A percentile compares a stretch with the other conserved stretches of the same genome.
phyloP scores from a whole-genome alignment of 805 yeast species.

The Nakazawaea sp. region DNA sequence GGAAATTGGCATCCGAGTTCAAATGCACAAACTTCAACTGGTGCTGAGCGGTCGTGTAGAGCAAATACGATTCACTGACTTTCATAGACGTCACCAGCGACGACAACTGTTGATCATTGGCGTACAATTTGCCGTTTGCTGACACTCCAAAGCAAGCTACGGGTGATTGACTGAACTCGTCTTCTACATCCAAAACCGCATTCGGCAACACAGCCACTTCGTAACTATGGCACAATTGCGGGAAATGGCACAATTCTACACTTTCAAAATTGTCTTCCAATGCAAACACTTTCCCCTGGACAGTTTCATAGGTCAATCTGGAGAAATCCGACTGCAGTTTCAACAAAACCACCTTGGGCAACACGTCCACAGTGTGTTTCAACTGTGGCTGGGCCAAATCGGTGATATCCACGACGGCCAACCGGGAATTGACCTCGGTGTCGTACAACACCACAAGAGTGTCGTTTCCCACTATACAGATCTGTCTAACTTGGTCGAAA shows the following conservation, averaged over 20 bases:
- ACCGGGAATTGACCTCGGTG: constrained; percentile 39
- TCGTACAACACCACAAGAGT: constrained; percentile 49
- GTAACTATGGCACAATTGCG: constrained; percentile 61
- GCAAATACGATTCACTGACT: constrained; percentile 61
- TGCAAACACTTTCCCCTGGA: constrained; percentile 52
- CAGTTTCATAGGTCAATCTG: constrained; percentile 48
- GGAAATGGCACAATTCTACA: constrained; percentile 43
- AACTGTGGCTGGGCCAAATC: constrained; percentile 35
- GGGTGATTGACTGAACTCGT: constrained; percentile 14
- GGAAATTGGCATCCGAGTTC: constrained; percentile 26
- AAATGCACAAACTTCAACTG: constrained; percentile 77
- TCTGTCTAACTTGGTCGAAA: constrained; percentile 52
- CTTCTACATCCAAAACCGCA: constrained; percentile 19
- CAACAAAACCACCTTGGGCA: constrained; percentile 47
- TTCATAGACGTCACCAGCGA: constrained; percentile 78
- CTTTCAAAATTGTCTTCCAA: constrained; percentile 25
- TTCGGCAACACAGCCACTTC: constrained; percentile 33
- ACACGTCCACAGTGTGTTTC: constrained; percentile 32
- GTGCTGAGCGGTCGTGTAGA: constrained; percentile 86
- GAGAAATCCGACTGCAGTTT: constrained; percentile 49
- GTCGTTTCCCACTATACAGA: constrained; percentile 47
- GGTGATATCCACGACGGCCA: constrained; percentile 42
- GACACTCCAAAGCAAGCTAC: constrained; percentile 65
- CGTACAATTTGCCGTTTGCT: constrained; percentile 65
- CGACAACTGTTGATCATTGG: constrained; percentile 51